phyloP scores from a whole-genome alignment of 179 eudicot species.

The Carnegiea gigantea region DNA sequence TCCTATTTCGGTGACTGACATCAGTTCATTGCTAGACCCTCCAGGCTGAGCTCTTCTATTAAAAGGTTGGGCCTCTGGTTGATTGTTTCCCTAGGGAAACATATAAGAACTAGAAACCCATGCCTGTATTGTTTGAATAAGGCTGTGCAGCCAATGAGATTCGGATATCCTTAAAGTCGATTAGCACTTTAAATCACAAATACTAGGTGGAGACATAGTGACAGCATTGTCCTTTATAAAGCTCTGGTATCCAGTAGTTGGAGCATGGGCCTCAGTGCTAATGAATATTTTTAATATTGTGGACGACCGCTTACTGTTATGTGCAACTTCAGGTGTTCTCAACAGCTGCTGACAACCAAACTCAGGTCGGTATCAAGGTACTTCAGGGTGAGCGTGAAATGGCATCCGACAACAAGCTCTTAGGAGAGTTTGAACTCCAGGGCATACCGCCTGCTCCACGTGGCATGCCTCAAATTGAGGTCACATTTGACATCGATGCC shows the following conservation, averaged over 20 bases:
- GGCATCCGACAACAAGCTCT: conserved; percentile 79
- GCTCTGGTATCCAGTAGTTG: neutral
- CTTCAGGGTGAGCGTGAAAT: conserved; percentile 92
- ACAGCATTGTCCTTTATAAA: too few species aligned
- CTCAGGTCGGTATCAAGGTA: conserved; percentile 85
- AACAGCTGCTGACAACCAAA: conserved; percentile 89
- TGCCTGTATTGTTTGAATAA: neutral
- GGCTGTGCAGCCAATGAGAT: neutral
- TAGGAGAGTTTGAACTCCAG: conserved; percentile 82
- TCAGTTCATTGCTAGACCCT: neutral
- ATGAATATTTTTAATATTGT: neutral
- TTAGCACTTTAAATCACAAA: too few species aligned
- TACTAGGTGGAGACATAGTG: neutral
- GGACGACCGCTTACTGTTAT: neutral
- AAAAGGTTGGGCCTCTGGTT: neutral
- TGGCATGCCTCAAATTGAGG: conserved; percentile 86
- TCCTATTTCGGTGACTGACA: neutral
- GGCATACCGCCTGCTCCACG: conserved; percentile 90
- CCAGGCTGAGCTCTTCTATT: neutral
- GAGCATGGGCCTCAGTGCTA: neutral
- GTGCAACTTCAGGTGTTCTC: conserved; percentile 60
- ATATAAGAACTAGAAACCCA: neutral
- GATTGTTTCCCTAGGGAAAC: neutral
- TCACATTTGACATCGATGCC: conserved; percentile 85
- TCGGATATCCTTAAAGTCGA: neutral